Conservation (phyloP, 2,329 filamentous ascomycete genomes). For the Colletotrichum musicola region DNA sequence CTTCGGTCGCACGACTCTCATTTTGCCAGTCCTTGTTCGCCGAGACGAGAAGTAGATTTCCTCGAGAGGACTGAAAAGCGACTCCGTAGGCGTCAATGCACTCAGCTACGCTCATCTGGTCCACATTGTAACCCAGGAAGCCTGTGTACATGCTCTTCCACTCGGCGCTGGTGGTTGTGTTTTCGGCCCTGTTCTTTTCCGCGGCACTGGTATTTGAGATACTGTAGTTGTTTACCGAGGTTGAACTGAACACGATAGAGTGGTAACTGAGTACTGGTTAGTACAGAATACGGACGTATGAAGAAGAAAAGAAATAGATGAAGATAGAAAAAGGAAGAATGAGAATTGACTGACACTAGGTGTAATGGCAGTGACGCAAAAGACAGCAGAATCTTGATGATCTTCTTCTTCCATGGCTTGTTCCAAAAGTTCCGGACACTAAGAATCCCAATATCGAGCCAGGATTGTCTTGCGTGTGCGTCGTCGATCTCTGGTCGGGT, state of each 20-base stretch:
- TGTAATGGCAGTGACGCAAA: slow-evolving; percentile 5
- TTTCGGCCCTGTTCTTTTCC: too few relatives aligned
- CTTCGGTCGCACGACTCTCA: too few relatives aligned
- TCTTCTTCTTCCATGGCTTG: slow-evolving; percentile 24
- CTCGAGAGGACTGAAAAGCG: neutral
- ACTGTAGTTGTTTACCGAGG: neutral
- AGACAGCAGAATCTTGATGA: neutral
- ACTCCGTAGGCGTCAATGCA: neutral
- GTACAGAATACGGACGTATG: neutral
- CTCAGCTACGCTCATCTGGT: neutral
- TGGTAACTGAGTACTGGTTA: neutral
- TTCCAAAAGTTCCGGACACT: slow-evolving; percentile 40
- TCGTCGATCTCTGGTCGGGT: slow-evolving; percentile 48
- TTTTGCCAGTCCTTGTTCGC: neutral
- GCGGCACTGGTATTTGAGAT: neutral
- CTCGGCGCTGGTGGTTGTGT: neutral
- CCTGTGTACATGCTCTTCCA: neutral
- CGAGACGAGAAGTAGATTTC: neutral
- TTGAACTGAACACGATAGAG: slow-evolving; percentile 2
- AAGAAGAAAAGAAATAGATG: too few relatives aligned
- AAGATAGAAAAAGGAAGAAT: too few relatives aligned
- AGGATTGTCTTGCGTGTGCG: slow-evolving; percentile 34
- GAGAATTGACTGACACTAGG: neutral
- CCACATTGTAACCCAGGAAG: neutral
- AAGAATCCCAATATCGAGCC: slow-evolving; percentile 44